phyloP scores from a whole-genome alignment of 202 grass and related monocot species.

The Sporobolus alterniflorus region DNA sequence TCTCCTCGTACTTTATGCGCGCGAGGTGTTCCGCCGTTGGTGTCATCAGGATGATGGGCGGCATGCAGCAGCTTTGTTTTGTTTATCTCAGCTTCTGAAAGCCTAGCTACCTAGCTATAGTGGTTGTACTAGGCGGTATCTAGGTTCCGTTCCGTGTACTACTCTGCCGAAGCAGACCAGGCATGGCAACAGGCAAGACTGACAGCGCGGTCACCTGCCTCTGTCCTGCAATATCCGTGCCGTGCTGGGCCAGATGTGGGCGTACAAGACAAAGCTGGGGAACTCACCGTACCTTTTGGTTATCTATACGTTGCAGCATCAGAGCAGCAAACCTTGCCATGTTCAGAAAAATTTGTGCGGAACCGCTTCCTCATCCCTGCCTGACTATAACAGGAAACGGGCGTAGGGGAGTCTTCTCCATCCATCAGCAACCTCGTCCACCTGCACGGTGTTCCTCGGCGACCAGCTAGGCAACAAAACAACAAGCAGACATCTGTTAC shows the following conservation, averaged over 20 bases:
- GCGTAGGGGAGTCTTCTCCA: no score
- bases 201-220: neutral
- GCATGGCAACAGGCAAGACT: neutral
- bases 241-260: neutral
- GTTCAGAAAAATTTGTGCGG: no score
- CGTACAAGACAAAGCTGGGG: neutral
- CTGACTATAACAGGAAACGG: no score
- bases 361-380: no score
- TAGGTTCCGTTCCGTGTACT: constrained; percentile 14
- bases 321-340: no score
- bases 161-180: no score
- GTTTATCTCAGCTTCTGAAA: neutral
- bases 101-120: neutral
- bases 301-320: neutral
- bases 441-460: neutral
- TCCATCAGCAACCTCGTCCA: no score
- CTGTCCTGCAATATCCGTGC: neutral
- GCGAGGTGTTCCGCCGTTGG: constrained; percentile 17
- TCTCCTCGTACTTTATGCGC: neutral
- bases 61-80: neutral
- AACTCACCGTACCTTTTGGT: neutral
- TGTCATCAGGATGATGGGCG: neutral
- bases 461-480: neutral
- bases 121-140: neutral
- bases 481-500: constrained; percentile 3